A percentile compares a stretch with the other conserved stretches of the same genome.
Conservation (phyloP, 345 rosid genomes). For the Eucalyptus marginata region DNA sequence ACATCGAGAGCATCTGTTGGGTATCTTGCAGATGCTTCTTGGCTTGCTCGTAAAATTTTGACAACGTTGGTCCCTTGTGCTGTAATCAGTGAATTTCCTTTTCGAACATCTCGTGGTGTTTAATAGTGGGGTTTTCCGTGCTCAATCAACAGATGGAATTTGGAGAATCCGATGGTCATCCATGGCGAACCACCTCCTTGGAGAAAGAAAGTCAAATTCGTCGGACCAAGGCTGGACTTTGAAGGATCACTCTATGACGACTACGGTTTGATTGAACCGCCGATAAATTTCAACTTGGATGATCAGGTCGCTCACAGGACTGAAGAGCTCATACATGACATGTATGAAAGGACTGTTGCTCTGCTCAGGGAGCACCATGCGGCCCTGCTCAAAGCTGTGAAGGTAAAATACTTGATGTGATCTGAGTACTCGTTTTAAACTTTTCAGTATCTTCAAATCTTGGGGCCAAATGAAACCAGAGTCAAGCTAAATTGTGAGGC, state of each 20-base stretch:
- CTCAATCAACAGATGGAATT: constrained; percentile 64
- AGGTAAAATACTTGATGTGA: constrained; percentile 23
- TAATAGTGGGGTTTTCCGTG: not conserved
- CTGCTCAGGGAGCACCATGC: constrained; percentile 67
- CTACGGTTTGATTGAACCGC: constrained; percentile 62
- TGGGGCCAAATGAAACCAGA: not conserved
- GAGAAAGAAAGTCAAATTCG: constrained; percentile 61
- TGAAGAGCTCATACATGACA: constrained; percentile 45
- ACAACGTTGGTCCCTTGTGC: constrained; percentile 35
- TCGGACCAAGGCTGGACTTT: constrained; percentile 86
- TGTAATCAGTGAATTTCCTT: not conserved
- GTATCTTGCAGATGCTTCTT: constrained; percentile 90
- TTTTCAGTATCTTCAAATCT: not conserved
- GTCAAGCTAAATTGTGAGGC: not conserved
- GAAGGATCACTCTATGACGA: constrained; percentile 89
- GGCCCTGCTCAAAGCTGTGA: constrained; percentile 72
- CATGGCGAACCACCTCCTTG: constrained; percentile 93
- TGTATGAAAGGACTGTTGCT: constrained; percentile 53
- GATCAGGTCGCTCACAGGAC: constrained; percentile 71
- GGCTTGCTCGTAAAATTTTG: constrained; percentile 93
- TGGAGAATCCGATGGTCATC: constrained; percentile 88
- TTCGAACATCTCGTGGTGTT: not conserved
- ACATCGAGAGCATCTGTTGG: constrained; percentile 74
- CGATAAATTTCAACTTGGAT: constrained; percentile 75
- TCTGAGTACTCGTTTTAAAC: not conserved